phyloP scores from a whole-genome alignment of 164 flowering plant genomes.

The Stephania yunnanensis region DNA sequence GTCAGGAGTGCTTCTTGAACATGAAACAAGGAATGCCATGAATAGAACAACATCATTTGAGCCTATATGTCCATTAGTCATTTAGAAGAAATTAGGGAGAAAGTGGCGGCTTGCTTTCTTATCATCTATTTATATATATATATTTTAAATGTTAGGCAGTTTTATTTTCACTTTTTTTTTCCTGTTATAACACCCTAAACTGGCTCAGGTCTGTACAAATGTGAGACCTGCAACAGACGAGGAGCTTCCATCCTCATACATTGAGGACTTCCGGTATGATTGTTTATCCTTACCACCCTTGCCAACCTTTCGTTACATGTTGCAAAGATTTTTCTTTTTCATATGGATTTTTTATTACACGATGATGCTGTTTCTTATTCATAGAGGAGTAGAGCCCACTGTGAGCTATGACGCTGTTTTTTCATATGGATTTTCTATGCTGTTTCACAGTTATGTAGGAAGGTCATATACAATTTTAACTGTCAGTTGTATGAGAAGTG shows the following conservation, averaged over 20 bases:
- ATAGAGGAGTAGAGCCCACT: background rate
- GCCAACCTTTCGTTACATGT: background rate
- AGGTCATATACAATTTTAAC: no score
- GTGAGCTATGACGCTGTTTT: no score
- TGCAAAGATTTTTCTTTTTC: background rate
- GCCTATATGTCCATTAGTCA: background rate
- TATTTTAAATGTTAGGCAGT: background rate
- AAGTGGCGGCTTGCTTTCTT: background rate
- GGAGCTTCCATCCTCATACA: constrained; percentile 79
- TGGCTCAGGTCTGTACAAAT: constrained; percentile 78
- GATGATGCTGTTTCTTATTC: background rate
- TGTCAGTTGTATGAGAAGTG: no score
- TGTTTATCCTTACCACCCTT: constrained; percentile 2
- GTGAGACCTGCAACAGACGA: constrained; percentile 86
- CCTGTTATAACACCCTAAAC: constrained; percentile 24
- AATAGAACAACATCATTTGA: background rate
- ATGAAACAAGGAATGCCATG: background rate
- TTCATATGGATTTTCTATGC: no score
- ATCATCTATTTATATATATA: background rate
- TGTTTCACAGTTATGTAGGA: no score
- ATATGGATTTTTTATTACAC: background rate
- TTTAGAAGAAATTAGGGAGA: background rate
- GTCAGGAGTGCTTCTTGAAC: background rate
- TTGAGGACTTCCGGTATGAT: constrained; percentile 83
- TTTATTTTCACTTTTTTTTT: background rate